Evolutionary conservation across 1,284 basidiomycete genomes (phyloP), one percentile per base, ranked within the genome.

Genomic region (Schizophyllum amplum): DNA sequence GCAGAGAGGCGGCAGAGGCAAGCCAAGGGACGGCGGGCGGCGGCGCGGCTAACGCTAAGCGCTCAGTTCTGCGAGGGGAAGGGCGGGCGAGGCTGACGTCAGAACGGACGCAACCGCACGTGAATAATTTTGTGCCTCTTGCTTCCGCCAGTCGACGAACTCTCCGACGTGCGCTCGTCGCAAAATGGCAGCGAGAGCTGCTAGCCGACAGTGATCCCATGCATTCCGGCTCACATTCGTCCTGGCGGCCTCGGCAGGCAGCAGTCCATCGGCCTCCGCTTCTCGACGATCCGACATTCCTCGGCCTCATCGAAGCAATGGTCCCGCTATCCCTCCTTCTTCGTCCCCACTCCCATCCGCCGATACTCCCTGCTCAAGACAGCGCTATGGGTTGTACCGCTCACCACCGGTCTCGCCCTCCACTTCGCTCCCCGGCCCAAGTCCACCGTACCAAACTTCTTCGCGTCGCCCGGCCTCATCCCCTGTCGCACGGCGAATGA

Each of bases 381-480:
- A 33, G 62, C 66, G 2, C 66, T 85, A 42, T 87, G 81, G 81
- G 63, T 80, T 21, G 62, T 81, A 47, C 84, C 87, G 0, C 60
- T 84, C 5, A 74, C 75, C 9, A 82, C 80, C 24, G 84, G 84
- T 23, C 62, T 82, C 26, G 67, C 71, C 21, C 64, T 86, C 24
- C 83, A 73, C 62, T 66, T 80, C 52, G 68, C 72, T 47, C 78
- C 82, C 48, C 54, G 65, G 54, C 68, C 71, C 46, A 67, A 72
- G 51, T 70, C 76, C 42, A 65, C 72, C 55, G 68, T 77, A 55
- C 71, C 76, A 47, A 71, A 72, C 60, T 65, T 86, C 51, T 79
- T 86, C 61, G 71, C 79, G 1, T 85, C 84, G 2, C 78, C 85
- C 3, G 75, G 77, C 51, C 69, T 87, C 55, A 87, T 89, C 59